Evolutionary conservation across 1,284 basidiomycete genomes (phyloP).

Genomic region (Apiotrichum domesticum): DNA sequence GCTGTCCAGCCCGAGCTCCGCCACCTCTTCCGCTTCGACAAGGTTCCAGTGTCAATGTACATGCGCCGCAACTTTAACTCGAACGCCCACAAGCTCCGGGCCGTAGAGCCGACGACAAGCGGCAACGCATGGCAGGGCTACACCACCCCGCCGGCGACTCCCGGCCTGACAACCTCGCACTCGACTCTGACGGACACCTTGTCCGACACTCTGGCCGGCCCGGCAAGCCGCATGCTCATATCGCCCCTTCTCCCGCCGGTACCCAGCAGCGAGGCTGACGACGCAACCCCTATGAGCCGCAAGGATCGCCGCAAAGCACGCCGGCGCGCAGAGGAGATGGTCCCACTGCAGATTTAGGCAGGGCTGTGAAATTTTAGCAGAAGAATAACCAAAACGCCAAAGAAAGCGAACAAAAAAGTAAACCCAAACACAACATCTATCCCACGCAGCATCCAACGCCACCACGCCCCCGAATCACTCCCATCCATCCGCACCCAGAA

Average conservation of each 20-base stretch:
- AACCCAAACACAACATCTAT: background rate
- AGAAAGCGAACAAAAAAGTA: background rate
- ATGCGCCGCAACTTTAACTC: conserved; percentile 32
- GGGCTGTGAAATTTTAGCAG: no score
- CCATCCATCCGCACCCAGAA: no score
- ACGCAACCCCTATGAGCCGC: conserved; percentile 11
- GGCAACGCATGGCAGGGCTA: background rate
- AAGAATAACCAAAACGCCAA: no score
- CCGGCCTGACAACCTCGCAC: conserved; percentile 3
- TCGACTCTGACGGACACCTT: conserved; percentile 9
- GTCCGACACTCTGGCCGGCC: conserved; percentile 11
- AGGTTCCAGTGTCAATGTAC: conserved; percentile 39
- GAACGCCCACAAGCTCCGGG: background rate
- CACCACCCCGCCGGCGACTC: conserved; percentile 3
- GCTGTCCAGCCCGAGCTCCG: conserved; percentile 17
- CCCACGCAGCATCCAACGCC: background rate
- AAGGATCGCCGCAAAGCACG: conserved; percentile 13
- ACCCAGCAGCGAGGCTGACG: conserved; percentile 5
- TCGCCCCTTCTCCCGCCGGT: conserved; percentile 14
- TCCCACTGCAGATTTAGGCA: conserved; percentile 14
- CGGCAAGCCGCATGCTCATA: conserved; percentile 17
- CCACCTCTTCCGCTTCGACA: conserved; percentile 40
- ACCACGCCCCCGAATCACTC: background rate
- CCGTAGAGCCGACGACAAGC: background rate
- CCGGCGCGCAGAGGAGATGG: conserved; percentile 7